phyloP scores from a whole-genome alignment of 2,329 filamentous ascomycete genomes.

The Cladosporium sp. region DNA sequence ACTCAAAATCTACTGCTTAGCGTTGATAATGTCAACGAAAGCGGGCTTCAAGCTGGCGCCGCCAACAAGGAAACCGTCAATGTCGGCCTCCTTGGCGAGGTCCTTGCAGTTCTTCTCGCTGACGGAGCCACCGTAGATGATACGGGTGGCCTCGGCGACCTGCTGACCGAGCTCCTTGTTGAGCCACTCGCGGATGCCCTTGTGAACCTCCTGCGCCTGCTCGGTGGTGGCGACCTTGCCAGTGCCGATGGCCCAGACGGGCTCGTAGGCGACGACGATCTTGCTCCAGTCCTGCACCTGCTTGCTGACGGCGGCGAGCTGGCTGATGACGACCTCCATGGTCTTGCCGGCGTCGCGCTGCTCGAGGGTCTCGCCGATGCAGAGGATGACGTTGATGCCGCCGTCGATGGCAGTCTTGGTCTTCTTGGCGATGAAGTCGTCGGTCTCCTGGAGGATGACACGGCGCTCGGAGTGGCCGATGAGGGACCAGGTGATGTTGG shows the following conservation, averaged over 20 bases:
- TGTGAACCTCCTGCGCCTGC: conserved; percentile 93
- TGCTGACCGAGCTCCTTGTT: conserved; percentile 70
- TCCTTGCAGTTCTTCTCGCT: conserved; percentile 98
- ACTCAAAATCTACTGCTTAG: conserved; percentile 39
- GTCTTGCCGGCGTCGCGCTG: conserved; percentile 85
- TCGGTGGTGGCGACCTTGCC: conserved; percentile 87
- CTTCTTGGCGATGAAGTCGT: conserved; percentile 84
- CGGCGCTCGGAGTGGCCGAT: conserved; percentile 95
- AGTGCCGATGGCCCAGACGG: conserved; percentile 92
- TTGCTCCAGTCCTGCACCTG: conserved; percentile 85
- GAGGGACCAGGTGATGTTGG: conserved; percentile 83
- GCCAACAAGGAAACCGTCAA: conserved; percentile 96
- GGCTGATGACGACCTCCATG: conserved; percentile 78
- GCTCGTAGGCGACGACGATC: conserved; percentile 97
- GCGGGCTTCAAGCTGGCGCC: conserved; percentile 96
- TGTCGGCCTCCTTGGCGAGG: conserved; percentile 86
- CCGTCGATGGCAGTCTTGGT: conserved; percentile 88
- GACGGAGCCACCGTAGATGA: conserved; percentile 96
- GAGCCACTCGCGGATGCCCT: conserved; percentile 87
- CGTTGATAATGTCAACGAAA: conserved; percentile 73
- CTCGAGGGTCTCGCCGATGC: conserved; percentile 94
- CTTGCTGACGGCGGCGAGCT: conserved; percentile 80
- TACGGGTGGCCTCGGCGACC: conserved; percentile 81
- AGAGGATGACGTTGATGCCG: conserved; percentile 89
- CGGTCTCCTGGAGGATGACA: conserved; percentile 82